phyloP scores from a whole-genome alignment of 176 grass and related monocot genomes.

The Leersia perrieri region DNA sequence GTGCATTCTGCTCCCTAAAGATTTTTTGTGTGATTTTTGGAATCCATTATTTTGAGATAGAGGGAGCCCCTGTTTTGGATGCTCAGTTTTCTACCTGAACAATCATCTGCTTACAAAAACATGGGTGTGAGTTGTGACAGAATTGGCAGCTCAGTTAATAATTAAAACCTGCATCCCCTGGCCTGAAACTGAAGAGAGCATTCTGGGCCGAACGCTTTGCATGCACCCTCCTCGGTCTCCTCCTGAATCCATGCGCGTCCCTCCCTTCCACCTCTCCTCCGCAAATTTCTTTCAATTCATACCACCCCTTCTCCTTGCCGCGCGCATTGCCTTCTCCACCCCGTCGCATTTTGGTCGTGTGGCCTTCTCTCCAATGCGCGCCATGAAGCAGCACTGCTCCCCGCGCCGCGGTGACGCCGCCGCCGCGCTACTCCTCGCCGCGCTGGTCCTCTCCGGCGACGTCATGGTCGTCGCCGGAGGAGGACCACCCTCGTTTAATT shows the following conservation, averaged over 20 bases:
- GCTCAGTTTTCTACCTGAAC: too few relatives aligned
- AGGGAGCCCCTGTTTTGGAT: too few relatives aligned
- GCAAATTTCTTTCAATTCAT: neutral
- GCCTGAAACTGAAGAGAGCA: constrained; percentile 18
- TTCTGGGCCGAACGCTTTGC: constrained; percentile 43
- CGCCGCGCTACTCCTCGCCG: constrained; percentile 23
- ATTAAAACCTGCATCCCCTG: neutral
- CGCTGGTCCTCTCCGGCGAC: constrained; percentile 50
- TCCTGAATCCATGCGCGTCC: constrained; percentile 40
- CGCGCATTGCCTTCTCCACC: neutral
- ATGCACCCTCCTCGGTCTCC: neutral
- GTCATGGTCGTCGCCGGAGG: constrained; percentile 22
- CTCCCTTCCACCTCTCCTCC: neutral
- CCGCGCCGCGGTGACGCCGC: constrained; percentile 36
- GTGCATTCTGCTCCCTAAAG: too few relatives aligned
- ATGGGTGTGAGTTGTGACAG: too few relatives aligned
- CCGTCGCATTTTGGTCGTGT: neutral
- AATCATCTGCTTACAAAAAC: too few relatives aligned
- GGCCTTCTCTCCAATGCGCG: neutral
- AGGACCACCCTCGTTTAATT: constrained; percentile 36
- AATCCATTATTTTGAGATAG: too few relatives aligned
- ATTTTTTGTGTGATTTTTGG: too few relatives aligned
- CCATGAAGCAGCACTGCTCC: neutral
- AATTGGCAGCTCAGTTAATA: neutral
- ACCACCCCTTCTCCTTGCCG: neutral